Conservation (phyloP, 139 green algal genomes). For the Chlorella ohadii region DNA sequence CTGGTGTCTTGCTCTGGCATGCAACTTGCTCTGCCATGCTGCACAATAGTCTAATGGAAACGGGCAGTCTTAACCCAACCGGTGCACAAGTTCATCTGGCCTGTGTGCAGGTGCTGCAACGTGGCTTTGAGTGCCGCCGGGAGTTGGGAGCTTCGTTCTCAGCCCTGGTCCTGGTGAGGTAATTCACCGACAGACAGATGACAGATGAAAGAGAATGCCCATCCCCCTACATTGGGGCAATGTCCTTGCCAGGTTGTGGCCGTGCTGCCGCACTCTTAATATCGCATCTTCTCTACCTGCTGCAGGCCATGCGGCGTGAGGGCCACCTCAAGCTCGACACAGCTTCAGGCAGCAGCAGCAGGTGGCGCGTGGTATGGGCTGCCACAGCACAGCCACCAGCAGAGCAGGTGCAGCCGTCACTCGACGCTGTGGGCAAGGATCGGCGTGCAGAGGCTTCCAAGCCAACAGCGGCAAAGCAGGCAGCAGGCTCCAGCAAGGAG, state of each 20-base stretch:
- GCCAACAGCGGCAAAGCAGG: not conserved
- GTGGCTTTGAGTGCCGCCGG: conserved; percentile 8
- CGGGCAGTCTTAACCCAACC: too few relatives aligned
- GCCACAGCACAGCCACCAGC: not conserved
- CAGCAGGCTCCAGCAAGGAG: not conserved
- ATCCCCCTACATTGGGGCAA: too few relatives aligned
- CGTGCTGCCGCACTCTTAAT: too few relatives aligned
- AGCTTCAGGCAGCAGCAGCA: not conserved
- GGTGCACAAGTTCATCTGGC: too few relatives aligned
- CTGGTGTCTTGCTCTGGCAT: too few relatives aligned
- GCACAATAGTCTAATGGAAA: too few relatives aligned
- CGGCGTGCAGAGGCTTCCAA: not conserved
- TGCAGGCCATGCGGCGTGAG: conserved; percentile 27
- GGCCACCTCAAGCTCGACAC: conserved; percentile 20
- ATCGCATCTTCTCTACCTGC: not conserved
- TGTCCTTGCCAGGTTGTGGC: too few relatives aligned
- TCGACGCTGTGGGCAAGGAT: too few relatives aligned
- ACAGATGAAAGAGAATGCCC: too few relatives aligned
- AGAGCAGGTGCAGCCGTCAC: not conserved
- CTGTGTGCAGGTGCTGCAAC: not conserved
- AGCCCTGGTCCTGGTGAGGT: conserved; percentile 8
- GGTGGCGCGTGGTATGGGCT: not conserved
- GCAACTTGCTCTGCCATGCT: too few relatives aligned
- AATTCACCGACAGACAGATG: too few relatives aligned
- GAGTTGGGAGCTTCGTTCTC: conserved; percentile 13